Conservation (phyloP, 2,329 filamentous ascomycete genomes). For the Lizonia empirigonia region DNA sequence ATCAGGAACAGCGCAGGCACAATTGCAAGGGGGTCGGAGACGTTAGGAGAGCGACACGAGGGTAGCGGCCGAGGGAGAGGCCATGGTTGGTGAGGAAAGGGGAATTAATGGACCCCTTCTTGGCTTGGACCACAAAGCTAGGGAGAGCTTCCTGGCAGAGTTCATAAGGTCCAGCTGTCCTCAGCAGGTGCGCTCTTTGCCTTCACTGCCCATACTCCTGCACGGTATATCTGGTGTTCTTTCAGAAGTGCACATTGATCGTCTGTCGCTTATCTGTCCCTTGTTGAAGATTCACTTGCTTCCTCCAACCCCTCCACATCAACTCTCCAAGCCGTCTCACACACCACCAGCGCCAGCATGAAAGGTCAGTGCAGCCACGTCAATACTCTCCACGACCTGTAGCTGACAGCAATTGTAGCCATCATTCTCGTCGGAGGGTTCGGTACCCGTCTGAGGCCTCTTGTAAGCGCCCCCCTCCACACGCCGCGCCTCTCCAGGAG, state of each 20-base stretch:
- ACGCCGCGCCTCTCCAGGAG: slow-evolving; percentile 26
- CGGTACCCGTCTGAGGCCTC: slow-evolving; percentile 93
- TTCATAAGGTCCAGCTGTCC: slow-evolving; percentile 32
- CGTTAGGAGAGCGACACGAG: slow-evolving; percentile 21
- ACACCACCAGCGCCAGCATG: slow-evolving; percentile 44
- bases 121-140: slow-evolving; percentile 28
- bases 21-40: slow-evolving; percentile 29
- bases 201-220: slow-evolving; percentile 21
- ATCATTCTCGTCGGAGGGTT: slow-evolving; percentile 99
- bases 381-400: background rate
- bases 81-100: slow-evolving; percentile 21
- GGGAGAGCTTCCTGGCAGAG: slow-evolving; percentile 27
- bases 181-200: slow-evolving; percentile 30
- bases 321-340: slow-evolving; percentile 12
- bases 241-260: slow-evolving; percentile 6
- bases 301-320: slow-evolving; percentile 17
- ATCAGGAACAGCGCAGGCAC: slow-evolving; percentile 20
- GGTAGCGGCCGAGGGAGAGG: slow-evolving; percentile 22
- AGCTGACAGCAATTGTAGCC: slow-evolving; percentile 59
- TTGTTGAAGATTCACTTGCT: slow-evolving; percentile 24
- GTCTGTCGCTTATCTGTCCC: slow-evolving; percentile 18
- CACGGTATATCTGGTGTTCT: slow-evolving; percentile 8
- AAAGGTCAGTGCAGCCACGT: slow-evolving; percentile 40
- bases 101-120: slow-evolving; percentile 26
- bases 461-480: slow-evolving; percentile 63